Base-by-base conservation (phyloP, 495 filamentous ascomycete genomes). In the Penicillium lagena region DNA sequence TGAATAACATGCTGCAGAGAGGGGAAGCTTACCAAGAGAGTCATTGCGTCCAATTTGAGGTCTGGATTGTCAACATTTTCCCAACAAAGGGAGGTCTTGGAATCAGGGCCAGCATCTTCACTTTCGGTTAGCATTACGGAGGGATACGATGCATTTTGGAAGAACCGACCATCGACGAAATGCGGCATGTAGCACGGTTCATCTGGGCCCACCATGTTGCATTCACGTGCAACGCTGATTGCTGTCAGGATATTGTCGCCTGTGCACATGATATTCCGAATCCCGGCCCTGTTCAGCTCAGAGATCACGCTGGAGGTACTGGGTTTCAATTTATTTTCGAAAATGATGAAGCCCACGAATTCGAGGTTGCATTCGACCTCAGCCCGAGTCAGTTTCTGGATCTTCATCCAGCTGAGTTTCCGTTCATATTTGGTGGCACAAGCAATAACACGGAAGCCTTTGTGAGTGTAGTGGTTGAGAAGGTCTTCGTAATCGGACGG, bases 211-310 rank as follows among this genome's bases (percentile, higher is more conserved):
- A 99, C 81, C 45, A 99, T 72, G 43, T 81, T 76, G 64, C 93
- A 97, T 60, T 99, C 90, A 54, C 89, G 81, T 7, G 91, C 93
- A 48, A 99, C 94, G 58, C 90, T 96, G 52, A 99, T 86, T 12
- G 94, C 94, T 12, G 94, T 99, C 35, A 97, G 73, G 45, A 99
- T 97, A 47, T 99, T 99, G 68, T 99, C 94, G 39, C 94, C 94
- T 1, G 94, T 99, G 50, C 93, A 95, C 94, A 99, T 99, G 42
- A 96, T 80, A 30, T 84, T 86, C 22, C 88, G 82, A 50, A 99
- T 96, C 22, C 83, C 84, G 9, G 94, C 91, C 37, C 82, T 68
- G 10, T 78, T 78, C n/a, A 99, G 78, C 62, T 96, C 89, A 32
- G 84, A 70, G 36, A 99, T 82, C 28, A 94, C 83, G 3, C 71